These are phyloP conservation scores for Candida namnaoensis DNA, from an alignment of 805 yeast species.

Conservation along the genomic window DNA sequence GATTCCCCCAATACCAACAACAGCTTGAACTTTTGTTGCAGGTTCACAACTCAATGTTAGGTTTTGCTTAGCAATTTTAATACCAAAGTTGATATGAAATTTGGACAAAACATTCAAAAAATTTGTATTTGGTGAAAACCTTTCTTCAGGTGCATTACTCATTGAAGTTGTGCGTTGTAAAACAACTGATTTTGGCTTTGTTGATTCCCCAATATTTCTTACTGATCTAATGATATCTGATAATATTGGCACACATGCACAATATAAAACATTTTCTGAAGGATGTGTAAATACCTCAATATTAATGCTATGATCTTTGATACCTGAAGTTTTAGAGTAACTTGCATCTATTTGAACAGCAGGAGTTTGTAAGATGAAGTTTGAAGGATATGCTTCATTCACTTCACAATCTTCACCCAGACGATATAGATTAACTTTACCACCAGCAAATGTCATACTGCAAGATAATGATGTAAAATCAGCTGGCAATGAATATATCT, in stretches of 20 bases:
- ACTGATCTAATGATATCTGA: constrained; percentile 46
- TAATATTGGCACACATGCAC: constrained; percentile 75
- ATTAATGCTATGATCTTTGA: constrained; percentile 34
- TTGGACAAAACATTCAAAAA: constrained; percentile 39
- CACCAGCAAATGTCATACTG: constrained; percentile 58
- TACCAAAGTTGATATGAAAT: constrained; percentile 51
- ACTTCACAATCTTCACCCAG: constrained; percentile 29
- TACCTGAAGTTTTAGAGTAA: constrained; percentile 34
- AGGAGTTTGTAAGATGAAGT: constrained; percentile 67
- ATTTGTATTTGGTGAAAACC: constrained; percentile 15
- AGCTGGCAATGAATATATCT: constrained; percentile 10
- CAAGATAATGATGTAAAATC: constrained; percentile 35
- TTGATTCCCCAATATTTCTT: constrained; percentile 35
- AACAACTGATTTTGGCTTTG: constrained; percentile 1
- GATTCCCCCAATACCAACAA: constrained; percentile 66
- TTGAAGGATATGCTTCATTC: constrained; percentile 26
- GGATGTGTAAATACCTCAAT: constrained; percentile 54
- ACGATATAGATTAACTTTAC: constrained; percentile 37
- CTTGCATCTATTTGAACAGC: constrained; percentile 51
- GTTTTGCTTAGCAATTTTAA: constrained; percentile 65
- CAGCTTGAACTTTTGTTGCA: constrained; percentile 84
- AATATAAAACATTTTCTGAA: constrained; percentile 61
- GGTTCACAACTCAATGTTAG: constrained; percentile 87
- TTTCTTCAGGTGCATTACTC: constrained; percentile 1
- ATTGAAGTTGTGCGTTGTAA: too few relatives aligned